Conservation (phyloP, 805 yeast species). For the Diddensiella caesifluorescens region DNA sequence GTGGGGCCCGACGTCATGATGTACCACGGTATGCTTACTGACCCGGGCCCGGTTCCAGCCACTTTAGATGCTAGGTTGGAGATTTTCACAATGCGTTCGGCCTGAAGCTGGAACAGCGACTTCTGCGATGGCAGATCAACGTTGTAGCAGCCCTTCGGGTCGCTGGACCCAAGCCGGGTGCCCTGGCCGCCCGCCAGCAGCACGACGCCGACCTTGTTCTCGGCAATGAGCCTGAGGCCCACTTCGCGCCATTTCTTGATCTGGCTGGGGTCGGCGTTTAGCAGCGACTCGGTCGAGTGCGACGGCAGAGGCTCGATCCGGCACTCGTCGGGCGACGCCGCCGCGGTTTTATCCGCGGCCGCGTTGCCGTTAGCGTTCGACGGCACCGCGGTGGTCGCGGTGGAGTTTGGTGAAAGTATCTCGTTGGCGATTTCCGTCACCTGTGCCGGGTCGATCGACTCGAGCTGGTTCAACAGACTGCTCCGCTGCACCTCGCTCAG, state of each 20-base stretch:
- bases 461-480: constrained; percentile 32
- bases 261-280: constrained; percentile 28
- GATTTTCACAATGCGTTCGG: constrained; percentile 69
- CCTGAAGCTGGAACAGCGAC: constrained; percentile 86
- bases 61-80: constrained; percentile 47
- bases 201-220: constrained; percentile 78
- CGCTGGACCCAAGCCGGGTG: constrained; percentile 81
- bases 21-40: constrained; percentile 62
- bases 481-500: constrained; percentile 26
- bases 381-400: constrained; percentile 1
- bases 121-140: constrained; percentile 79
- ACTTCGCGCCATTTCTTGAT: constrained; percentile 37
- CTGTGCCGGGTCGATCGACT: constrained; percentile 33
- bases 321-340: constrained; percentile 7
- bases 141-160: constrained; percentile 92
- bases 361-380: constrained; percentile 8
- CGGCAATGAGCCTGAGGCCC: constrained; percentile 66
- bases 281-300: constrained; percentile 28
- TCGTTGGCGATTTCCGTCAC: constrained; percentile 29
- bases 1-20: constrained; percentile 95
- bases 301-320: constrained; percentile 29
- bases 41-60: constrained; percentile 16
- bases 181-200: constrained; percentile 99
- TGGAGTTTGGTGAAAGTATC: constrained; percentile 15
- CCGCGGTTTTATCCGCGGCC: constrained; percentile 8